Evolutionary conservation across 371 early-diverging fungal species (phyloP).

Genomic region (Rhizopus delemar): DNA sequence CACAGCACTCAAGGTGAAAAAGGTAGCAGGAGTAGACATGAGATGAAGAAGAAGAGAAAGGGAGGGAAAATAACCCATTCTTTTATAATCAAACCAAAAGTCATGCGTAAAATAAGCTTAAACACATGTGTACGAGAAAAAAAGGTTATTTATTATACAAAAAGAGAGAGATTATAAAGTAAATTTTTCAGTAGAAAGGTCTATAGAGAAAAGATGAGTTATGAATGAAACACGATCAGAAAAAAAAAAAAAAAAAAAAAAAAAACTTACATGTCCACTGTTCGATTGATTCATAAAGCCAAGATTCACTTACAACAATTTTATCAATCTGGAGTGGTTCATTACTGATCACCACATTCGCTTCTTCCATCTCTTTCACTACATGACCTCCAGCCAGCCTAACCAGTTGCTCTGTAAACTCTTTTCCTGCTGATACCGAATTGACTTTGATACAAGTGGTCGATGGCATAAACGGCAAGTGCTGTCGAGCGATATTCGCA

Average conservation of each 20-base stretch:
- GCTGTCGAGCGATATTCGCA: neutral
- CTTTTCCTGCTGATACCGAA: constrained; percentile 4
- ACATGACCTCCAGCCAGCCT: constrained; percentile 12
- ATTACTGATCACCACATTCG: constrained; percentile 21
- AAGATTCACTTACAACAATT: constrained; percentile 13
- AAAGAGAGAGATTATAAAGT: constrained; percentile 1
- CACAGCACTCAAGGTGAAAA: no score
- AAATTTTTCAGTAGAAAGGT: neutral
- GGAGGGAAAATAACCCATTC: no score
- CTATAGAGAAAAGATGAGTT: neutral
- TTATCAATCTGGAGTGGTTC: constrained; percentile 9
- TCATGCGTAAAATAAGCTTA: neutral
- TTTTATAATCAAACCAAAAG: neutral
- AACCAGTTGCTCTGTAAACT: constrained; percentile 12
- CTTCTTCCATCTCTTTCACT: constrained; percentile 2
- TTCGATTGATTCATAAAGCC: constrained; percentile 25
- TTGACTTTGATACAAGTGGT: constrained; percentile 4
- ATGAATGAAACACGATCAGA: constrained; percentile 1
- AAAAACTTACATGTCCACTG: constrained; percentile 24
- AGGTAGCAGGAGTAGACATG: no score
- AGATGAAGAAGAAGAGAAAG: no score
- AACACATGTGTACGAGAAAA: neutral
- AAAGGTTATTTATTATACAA: neutral
- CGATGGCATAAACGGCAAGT: constrained; percentile 10
- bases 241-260: no score